A percentile compares a stretch with the other conserved stretches of the same genome.
Evolutionary conservation across 2,329 filamentous ascomycete genomes (phyloP).

Genomic region (Talaromyces sp.): DNA sequence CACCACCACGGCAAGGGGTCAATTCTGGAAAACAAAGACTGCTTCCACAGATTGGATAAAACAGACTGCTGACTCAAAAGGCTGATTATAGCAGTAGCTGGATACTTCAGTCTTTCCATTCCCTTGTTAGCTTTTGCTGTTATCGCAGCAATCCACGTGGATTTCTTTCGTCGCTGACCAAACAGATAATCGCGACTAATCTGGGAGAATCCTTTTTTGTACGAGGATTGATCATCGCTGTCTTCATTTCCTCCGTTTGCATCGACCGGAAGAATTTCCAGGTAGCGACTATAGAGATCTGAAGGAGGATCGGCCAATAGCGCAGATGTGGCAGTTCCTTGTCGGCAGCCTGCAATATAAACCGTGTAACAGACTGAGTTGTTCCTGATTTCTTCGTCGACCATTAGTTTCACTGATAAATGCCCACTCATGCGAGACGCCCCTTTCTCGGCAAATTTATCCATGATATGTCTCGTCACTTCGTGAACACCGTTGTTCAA

Average conservation of each 20-base stretch:
- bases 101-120: slow-evolving; percentile 15
- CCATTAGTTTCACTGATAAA: slow-evolving; percentile 66
- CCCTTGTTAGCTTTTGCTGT: slow-evolving; percentile 9
- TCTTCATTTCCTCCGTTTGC: slow-evolving; percentile 11
- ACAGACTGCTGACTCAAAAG: slow-evolving; percentile 18
- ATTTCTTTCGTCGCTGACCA: neutral
- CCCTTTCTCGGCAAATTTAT: slow-evolving; percentile 49
- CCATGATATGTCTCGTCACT: slow-evolving; percentile 62
- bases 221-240: slow-evolving; percentile 3
- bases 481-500: slow-evolving; percentile 49
- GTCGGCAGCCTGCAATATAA: slow-evolving; percentile 28
- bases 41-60: slow-evolving; percentile 49
- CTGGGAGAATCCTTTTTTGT: neutral
- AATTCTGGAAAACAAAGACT: slow-evolving; percentile 49
- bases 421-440: slow-evolving; percentile 60
- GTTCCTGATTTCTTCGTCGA: slow-evolving; percentile 41
- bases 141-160: neutral
- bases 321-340: slow-evolving; percentile 21
- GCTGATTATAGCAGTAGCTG: slow-evolving; percentile 15
- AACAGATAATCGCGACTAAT: neutral
- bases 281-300: slow-evolving; percentile 22
- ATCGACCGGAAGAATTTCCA: slow-evolving; percentile 14
- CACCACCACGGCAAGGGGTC: slow-evolving; percentile 56
- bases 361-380: slow-evolving; percentile 29
- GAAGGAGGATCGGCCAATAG: slow-evolving; percentile 26